Conservation (phyloP, 495 filamentous ascomycete genomes). For the Xylaria palmicola region DNA sequence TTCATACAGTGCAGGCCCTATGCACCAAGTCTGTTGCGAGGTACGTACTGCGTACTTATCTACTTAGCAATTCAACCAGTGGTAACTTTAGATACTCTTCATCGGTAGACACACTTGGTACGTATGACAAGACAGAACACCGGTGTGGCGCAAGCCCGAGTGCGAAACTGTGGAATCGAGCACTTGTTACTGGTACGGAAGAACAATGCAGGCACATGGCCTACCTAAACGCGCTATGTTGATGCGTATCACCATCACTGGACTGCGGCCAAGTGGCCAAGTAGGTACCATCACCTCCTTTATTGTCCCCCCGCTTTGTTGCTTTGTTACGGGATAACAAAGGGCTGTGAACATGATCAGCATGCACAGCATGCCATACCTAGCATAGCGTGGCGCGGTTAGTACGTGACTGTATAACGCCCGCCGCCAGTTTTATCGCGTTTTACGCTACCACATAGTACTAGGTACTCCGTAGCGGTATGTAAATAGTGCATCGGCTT, state of each 20-base stretch:
- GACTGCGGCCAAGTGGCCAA: not conserved
- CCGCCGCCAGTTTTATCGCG: not conserved
- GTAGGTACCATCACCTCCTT: not conserved
- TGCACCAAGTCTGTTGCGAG: not conserved
- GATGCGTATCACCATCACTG: not conserved
- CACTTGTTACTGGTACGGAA: not conserved
- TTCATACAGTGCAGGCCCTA: not conserved
- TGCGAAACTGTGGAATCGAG: not conserved
- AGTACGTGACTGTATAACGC: no score
- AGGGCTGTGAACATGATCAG: not conserved
- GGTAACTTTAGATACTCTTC: not conserved
- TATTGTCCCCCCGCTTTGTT: not conserved
- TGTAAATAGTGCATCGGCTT: no score
- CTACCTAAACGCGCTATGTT: no score
- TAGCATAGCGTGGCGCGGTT: not conserved
- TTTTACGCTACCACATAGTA: no score
- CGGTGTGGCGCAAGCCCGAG: conserved; percentile 7
- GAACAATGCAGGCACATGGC: not conserved
- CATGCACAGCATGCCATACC: not conserved
- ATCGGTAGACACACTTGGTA: not conserved
- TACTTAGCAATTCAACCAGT: not conserved
- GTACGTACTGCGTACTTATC: not conserved
- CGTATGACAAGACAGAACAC: not conserved
- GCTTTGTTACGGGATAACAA: not conserved
- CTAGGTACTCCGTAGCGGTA: no score